Percentiles rank a stretch among this genome's conserved stretches.
phyloP scores from a whole-genome alignment of 148 eudicot genomes.

The Vaccinium macrocarpon region DNA sequence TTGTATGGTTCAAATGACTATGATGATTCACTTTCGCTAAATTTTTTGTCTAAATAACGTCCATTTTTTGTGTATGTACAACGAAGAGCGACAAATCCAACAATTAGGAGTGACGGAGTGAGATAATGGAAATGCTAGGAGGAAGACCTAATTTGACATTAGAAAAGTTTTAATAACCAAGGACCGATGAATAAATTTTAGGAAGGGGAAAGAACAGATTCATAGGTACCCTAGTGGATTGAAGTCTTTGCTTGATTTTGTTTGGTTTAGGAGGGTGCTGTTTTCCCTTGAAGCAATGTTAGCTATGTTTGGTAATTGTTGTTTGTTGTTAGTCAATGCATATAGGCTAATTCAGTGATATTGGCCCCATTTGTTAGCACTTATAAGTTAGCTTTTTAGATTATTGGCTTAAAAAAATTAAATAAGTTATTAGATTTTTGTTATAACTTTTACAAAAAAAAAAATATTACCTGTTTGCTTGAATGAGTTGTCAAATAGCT shows the following conservation, averaged over 20 bases:
- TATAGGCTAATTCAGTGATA: not conserved
- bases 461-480: no score
- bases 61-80: not conserved
- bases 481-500: no score
- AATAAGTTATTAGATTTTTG: no score
- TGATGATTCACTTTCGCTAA: not conserved
- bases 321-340: not conserved
- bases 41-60: not conserved
- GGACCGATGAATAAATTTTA: not conserved
- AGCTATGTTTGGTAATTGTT: not conserved
- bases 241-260: not conserved
- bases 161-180: not conserved
- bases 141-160: not conserved
- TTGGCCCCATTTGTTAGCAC: no score
- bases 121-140: not conserved
- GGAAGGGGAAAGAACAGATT: not conserved
- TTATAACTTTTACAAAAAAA: no score
- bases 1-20: not conserved
- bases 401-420: no score
- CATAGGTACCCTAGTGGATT: not conserved
- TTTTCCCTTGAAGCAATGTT: slow-evolving; percentile 1
- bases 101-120: not conserved
- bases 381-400: no score
- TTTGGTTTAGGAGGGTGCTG: not conserved
- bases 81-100: not conserved